Percentiles rank a stretch among this genome's conserved stretches.
phyloP scores from a whole-genome alignment of 2,329 filamentous ascomycete species.

The Hymenoscyphus infarciens region DNA sequence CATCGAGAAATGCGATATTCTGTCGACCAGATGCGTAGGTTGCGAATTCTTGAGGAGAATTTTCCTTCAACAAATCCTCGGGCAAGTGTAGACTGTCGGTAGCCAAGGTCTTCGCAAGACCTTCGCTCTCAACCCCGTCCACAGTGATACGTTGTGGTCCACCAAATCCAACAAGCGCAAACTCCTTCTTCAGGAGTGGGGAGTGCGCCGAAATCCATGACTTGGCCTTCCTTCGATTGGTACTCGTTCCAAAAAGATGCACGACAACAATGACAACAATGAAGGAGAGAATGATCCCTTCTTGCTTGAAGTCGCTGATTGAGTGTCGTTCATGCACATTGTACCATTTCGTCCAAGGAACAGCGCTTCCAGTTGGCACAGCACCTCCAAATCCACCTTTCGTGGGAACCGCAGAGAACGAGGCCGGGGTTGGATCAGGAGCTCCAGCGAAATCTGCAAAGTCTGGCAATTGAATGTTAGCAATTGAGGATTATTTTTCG shows the following conservation, averaged over 20 bases:
- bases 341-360: constrained; percentile 93
- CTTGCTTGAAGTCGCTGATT: constrained; percentile 78
- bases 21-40: constrained; percentile 88
- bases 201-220: constrained; percentile 76
- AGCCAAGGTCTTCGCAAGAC: constrained; percentile 38
- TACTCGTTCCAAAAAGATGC: constrained; percentile 75
- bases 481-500: constrained; percentile 15
- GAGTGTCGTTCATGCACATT: constrained; percentile 89
- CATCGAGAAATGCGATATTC: constrained; percentile 87
- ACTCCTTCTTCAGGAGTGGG: constrained; percentile 72
- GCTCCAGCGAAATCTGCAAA: constrained; percentile 90
- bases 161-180: constrained; percentile 79
- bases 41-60: constrained; percentile 79
- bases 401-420: constrained; percentile 43
- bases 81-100: constrained; percentile 40
- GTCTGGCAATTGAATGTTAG: constrained; percentile 51
- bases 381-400: constrained; percentile 43
- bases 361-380: constrained; percentile 45
- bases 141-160: constrained; percentile 46
- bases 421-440: constrained; percentile 59
- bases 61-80: constrained; percentile 72
- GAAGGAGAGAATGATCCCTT: constrained; percentile 75
- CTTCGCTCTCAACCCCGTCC: constrained; percentile 44
- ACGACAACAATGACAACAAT: constrained; percentile 71
- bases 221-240: constrained; percentile 76